These are phyloP conservation scores for Aureobasidium sp. DNA, from an alignment of 2,329 filamentous ascomycete genomes.

Conservation along the genomic window DNA sequence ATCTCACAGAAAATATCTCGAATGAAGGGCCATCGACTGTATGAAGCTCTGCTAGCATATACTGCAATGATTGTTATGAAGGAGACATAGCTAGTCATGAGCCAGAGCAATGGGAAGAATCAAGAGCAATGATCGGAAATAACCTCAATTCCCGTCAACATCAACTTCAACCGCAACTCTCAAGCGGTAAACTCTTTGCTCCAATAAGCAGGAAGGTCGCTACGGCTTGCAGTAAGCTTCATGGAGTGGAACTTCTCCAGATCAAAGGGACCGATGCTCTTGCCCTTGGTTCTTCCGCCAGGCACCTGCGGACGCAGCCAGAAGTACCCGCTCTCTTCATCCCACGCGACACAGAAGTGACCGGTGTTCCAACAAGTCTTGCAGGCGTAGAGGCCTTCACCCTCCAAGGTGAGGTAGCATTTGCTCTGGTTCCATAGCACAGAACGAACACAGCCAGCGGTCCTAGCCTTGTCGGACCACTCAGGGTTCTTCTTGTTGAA, in stretches of 20 bases:
- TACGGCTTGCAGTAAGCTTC: neutral
- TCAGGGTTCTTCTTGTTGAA: slow-evolving; percentile 9
- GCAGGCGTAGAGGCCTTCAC: neutral
- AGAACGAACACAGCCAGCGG: neutral
- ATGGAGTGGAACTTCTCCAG: neutral
- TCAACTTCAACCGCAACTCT: neutral
- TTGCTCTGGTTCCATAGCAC: neutral
- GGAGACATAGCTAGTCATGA: no score
- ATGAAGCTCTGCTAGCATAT: no score
- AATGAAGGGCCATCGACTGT: no score
- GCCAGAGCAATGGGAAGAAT: neutral
- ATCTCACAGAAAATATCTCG: no score
- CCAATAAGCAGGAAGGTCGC: neutral
- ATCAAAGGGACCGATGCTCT: neutral
- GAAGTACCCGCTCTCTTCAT: neutral
- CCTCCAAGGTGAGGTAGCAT: neutral
- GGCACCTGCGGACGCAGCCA: neutral
- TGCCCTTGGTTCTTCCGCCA: neutral
- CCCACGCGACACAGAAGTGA: neutral
- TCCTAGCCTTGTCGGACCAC: neutral
- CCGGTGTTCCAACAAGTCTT: slow-evolving; percentile 10
- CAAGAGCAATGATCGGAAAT: no score
- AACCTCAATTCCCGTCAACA: neutral
- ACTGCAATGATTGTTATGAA: no score
- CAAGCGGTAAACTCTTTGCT: neutral